A percentile compares a stretch with the other conserved stretches of the same genome.
phyloP scores from a whole-genome alignment of 2,329 filamentous ascomycete genomes.

The Pseudocercospora cruenta region DNA sequence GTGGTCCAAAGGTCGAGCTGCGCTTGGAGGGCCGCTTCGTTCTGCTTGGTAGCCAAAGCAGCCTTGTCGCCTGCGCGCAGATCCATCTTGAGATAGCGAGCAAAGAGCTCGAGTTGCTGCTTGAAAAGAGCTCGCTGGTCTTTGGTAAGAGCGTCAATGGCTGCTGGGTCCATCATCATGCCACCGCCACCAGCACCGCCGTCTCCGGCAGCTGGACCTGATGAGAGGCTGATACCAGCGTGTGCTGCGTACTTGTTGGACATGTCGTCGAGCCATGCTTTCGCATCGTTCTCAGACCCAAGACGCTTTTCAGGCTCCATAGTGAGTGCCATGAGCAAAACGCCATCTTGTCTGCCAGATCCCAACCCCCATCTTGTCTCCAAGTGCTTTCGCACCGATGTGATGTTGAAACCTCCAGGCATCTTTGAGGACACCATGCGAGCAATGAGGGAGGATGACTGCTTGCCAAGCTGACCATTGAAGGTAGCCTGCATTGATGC shows the following conservation, averaged over 20 bases:
- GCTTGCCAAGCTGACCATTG: conserved; percentile 96
- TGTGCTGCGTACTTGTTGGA: conserved; percentile 85
- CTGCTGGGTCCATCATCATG: conserved; percentile 99
- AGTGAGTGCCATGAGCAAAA: conserved; percentile 83
- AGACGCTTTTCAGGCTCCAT: conserved; percentile 89
- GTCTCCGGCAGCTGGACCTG: conserved; percentile 71
- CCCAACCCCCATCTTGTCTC: conserved; percentile 91
- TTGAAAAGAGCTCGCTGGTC: conserved; percentile 96
- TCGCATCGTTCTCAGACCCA: conserved; percentile 86
- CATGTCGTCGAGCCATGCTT: conserved; percentile 86
- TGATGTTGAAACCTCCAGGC: conserved; percentile 99
- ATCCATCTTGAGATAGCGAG: conserved; percentile 95
- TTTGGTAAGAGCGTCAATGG: conserved; percentile 94
- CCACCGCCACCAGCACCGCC: conserved; percentile 72
- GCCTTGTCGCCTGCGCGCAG: conserved; percentile 96
- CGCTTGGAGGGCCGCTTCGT: conserved; percentile 82
- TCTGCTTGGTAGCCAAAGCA: conserved; percentile 80
- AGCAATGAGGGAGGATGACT: conserved; percentile 89
- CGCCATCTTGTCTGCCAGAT: conserved; percentile 85
- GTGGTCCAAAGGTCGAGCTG: conserved; percentile 94
- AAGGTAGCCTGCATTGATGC: conserved; percentile 98
- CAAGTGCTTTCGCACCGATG: conserved; percentile 89
- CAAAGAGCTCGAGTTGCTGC: conserved; percentile 94
- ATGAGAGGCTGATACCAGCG: conserved; percentile 81
- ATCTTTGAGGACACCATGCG: conserved; percentile 98